Percentiles rank a stretch among this genome's conserved stretches.
These are phyloP conservation scores for Tilletia caries DNA, from an alignment of 1,284 basidiomycete genomes.

Conservation along the genomic window DNA sequence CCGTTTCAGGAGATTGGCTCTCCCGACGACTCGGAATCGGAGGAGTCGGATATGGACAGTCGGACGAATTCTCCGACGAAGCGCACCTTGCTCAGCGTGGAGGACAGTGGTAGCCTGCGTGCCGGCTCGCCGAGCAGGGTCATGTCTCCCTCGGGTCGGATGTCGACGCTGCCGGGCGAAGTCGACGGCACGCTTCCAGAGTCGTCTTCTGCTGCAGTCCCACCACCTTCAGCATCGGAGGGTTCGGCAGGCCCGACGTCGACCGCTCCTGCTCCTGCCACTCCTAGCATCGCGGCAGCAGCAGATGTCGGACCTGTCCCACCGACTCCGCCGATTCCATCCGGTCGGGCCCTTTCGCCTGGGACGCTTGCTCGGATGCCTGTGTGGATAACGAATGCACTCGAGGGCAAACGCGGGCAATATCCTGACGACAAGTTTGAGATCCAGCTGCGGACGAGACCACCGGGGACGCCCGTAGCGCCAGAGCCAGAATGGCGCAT, in stretches of 20 bases:
- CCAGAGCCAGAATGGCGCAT: constrained; percentile 72
- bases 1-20: constrained; percentile 46
- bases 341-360: background rate
- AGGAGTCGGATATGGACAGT: constrained; percentile 13
- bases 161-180: background rate
- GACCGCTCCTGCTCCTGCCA: background rate
- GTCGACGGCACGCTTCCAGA: background rate
- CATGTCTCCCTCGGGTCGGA: background rate
- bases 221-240: no score
- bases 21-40: constrained; percentile 33
- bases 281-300: background rate
- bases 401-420: constrained; percentile 65
- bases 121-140: constrained; percentile 1
- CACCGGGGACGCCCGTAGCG: constrained; percentile 28
- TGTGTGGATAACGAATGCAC: constrained; percentile 67
- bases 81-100: background rate
- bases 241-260: background rate
- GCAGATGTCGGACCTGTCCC: no score
- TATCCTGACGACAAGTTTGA: constrained; percentile 78
- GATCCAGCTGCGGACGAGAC: constrained; percentile 27
- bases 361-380: constrained; percentile 55
- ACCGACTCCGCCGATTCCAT: background rate
- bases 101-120: background rate
- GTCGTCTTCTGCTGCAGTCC: background rate
- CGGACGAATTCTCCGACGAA: constrained; percentile 13